Base-by-base conservation (phyloP, 805 yeast species). In the Lachancea sp. region DNA sequence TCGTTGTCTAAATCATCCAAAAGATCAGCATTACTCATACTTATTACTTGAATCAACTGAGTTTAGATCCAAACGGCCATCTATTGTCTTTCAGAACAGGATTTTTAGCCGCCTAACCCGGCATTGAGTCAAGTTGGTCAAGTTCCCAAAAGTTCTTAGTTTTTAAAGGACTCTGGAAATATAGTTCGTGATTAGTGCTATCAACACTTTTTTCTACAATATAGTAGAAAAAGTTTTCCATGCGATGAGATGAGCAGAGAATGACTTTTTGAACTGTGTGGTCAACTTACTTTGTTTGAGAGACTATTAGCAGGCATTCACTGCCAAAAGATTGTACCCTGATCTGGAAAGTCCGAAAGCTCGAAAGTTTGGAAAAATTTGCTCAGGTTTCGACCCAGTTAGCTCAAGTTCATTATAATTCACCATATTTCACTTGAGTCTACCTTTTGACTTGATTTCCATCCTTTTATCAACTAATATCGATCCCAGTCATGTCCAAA, bases 401-500 rank as follows among this genome's bases (percentile, higher is more conserved):
- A 22, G 25, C 25, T 22, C 4, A 22, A 22, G 8, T 22, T 6
- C 25, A 22, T 30, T 6, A 30, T 12, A 22, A 22, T 22, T 6
- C 25, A 22, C 10, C n/a, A 30, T 12, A 30, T 13, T 12, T 13
- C 6, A 15, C 11, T 13, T 12, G 6, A 30, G 33, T 13, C n/a
- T 15, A 9, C 9, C 7, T 18, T 16, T 20, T 36, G 15, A 36
- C 13, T 36, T 36, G 15, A 15, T n/a, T 11, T 15, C 33, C 9
- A 8, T 35, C 39, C 29, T 22, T 26, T 33, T 19, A 3, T 17
- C 17, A 3, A 22, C 8, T 22, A 6, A 6, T 22, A 22, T 8
- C 25, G 25, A 22, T 8, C 25, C 4, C 25, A 22, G 8, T 6
- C 42, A 60, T 59, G 63, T 62, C 65, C 33, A 81, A 84, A 56